Evolutionary conservation across 2,329 filamentous ascomycete species (phyloP), one percentile per base, ranked within the genome.

Genomic region (Lasiodiplodia hormozganensis): DNA sequence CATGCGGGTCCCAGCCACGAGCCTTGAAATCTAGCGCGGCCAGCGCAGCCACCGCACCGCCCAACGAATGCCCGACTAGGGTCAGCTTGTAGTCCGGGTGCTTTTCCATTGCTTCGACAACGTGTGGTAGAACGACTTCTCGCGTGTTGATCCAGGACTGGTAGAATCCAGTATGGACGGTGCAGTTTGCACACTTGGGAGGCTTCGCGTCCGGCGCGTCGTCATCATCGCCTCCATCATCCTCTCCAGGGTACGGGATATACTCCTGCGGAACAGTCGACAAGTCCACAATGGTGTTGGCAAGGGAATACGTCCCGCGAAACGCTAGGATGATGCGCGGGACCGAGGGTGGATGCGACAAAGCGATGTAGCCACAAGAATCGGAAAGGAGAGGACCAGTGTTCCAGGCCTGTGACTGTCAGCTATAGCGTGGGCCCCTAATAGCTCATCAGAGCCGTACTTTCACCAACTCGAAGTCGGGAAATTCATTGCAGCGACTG

Each of bases 221-320:
- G 72, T 71, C 65, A 71, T 72, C 73, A 23, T 80, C 78, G 21
- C 81, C 78, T 25, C 83, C 80, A 53, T 81, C 80, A 65, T 78
- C 77, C 10, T n/a, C 38, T 49, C 87, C 85, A 1, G 92, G 91
- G 77, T 97, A 99, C 0, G 96, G 94, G 1, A 94, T 87, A 76
- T 98, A 99, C 77, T 92, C 88, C 78, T 98, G 95, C 14, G 94
- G 94, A 2, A 95, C 85, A 2, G 94, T 96, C 71, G 92, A 94
- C 67, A 99, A 85, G 81, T 99, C 96, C 62, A 94, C 86, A 70
- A 99, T 90, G 14, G 94, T 94, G 78, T 98, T 97, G 65, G 93
- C 87, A 74, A 99, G 86, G 72, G 94, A 97, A 80, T 98, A 97
- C 16, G 96, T 98, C 28, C 96, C 96, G 57, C 96, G 89, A 75